phyloP scores from a whole-genome alignment of 225 moss, liverwort and hornwort genomes.

The Polytrichum formosum region DNA sequence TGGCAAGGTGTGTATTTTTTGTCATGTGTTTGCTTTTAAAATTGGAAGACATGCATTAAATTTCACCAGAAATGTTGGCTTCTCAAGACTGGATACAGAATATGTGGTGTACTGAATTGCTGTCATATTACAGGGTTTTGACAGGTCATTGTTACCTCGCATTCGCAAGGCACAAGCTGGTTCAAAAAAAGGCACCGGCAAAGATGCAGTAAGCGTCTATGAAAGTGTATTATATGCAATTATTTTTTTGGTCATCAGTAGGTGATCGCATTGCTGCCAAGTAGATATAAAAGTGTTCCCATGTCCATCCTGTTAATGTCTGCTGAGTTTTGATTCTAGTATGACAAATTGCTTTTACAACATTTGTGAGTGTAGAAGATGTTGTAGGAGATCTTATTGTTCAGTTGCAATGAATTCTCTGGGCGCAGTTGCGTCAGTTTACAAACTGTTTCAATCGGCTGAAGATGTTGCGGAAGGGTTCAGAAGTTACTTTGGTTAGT shows the following conservation, averaged over 20 bases:
- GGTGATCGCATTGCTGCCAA: no score
- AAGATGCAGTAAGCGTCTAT: constrained; percentile 47
- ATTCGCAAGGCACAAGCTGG: constrained; percentile 61
- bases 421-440: constrained; percentile 51
- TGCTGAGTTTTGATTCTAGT: no score
- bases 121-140: constrained; percentile 35
- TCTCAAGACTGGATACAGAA: not conserved
- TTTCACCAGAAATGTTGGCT: no score
- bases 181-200: constrained; percentile 40
- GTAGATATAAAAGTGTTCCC: no score
- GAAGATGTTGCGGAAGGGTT: constrained; percentile 53
- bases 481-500: constrained; percentile 53
- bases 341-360: no score
- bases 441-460: constrained; percentile 47
- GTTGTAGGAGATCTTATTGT: no score
- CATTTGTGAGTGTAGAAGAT: no score
- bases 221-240: not conserved
- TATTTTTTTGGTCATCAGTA: no score
- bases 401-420: constrained; percentile 8
- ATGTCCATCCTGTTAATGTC: no score
- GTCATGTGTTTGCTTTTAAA: no score
- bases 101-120: not conserved
- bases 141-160: constrained; percentile 51
- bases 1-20: constrained; percentile 33
- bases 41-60: no score